These are phyloP conservation scores for Micromonas commoda DNA, from an alignment of 139 green algal species.

Conservation along the genomic window DNA sequence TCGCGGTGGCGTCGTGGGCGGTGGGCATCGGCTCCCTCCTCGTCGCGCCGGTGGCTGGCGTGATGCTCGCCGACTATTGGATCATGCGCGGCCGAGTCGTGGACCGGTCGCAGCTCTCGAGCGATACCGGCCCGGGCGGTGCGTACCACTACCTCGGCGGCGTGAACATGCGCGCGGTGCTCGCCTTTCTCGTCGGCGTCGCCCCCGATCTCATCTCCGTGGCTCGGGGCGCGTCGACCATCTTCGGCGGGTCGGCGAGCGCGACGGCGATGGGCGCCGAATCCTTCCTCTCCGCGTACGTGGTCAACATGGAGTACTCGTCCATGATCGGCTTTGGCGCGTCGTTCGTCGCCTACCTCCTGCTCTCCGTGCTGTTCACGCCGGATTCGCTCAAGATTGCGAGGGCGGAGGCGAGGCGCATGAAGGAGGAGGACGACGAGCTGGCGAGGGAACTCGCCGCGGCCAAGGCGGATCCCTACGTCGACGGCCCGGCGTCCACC, in stretches of 20 bases:
- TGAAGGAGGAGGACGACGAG: no score
- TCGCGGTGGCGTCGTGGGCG: constrained; percentile 4
- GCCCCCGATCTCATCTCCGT: constrained; percentile 2
- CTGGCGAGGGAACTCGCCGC: no score
- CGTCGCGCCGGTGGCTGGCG: neutral
- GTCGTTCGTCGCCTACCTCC: constrained; percentile 2
- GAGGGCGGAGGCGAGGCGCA: neutral
- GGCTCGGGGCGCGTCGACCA: neutral
- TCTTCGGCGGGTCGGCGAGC: neutral
- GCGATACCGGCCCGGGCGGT: neutral
- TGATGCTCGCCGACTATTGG: constrained; percentile 7
- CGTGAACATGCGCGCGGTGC: constrained; percentile 3
- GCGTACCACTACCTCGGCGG: neutral
- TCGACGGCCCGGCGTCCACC: no score
- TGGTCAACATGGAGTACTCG: constrained; percentile 19
- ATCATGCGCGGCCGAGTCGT: constrained; percentile 5
- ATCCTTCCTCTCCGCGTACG: neutral
- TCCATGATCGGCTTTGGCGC: neutral
- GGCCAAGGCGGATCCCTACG: no score
- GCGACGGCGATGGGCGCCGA: neutral
- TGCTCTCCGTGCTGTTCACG: neutral
- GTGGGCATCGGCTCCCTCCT: constrained; percentile 6
- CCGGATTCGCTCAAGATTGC: constrained; percentile 1
- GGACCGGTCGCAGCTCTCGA: neutral
- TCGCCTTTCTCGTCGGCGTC: neutral